Percentiles rank a stretch among this genome's conserved stretches.
Evolutionary conservation across 2,329 filamentous ascomycete species (phyloP).

Genomic region (Epichloe festucae): DNA sequence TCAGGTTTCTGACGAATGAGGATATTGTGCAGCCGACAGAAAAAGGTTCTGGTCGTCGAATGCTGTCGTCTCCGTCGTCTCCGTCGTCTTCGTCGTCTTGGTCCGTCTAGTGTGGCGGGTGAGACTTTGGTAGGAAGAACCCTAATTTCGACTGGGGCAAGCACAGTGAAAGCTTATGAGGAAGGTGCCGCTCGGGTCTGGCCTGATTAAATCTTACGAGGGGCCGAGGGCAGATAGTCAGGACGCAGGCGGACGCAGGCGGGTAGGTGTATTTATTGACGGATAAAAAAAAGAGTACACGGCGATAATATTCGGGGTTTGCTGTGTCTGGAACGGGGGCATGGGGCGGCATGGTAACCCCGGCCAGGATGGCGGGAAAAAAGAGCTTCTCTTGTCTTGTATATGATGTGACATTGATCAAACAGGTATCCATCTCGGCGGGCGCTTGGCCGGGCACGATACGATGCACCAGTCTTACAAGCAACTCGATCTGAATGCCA

Average conservation of each 20-base stretch:
- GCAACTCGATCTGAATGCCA: background rate
- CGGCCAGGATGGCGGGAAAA: background rate
- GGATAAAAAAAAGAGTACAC: rapidly evolving
- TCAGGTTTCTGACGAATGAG: background rate
- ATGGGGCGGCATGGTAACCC: too few species aligned
- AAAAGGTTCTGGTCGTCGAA: background rate
- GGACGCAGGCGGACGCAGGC: too few species aligned
- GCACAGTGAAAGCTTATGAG: background rate
- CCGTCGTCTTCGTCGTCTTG: too few species aligned
- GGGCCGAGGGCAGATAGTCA: background rate
- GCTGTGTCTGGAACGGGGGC: too few species aligned
- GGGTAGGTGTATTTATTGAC: background rate
- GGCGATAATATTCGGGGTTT: too few species aligned
- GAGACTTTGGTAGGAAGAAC: background rate
- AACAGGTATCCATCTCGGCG: background rate
- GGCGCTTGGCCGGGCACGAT: background rate
- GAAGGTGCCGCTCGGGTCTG: background rate
- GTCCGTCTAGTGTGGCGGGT: background rate
- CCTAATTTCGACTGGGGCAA: background rate
- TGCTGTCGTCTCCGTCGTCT: too few species aligned
- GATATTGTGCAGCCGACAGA: too few species aligned
- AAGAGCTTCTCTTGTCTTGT: background rate
- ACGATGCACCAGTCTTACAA: background rate
- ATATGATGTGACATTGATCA: background rate
- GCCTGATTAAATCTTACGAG: background rate